Base-by-base conservation (phyloP, 495 filamentous ascomycete species). In the Talaromyces liani region DNA sequence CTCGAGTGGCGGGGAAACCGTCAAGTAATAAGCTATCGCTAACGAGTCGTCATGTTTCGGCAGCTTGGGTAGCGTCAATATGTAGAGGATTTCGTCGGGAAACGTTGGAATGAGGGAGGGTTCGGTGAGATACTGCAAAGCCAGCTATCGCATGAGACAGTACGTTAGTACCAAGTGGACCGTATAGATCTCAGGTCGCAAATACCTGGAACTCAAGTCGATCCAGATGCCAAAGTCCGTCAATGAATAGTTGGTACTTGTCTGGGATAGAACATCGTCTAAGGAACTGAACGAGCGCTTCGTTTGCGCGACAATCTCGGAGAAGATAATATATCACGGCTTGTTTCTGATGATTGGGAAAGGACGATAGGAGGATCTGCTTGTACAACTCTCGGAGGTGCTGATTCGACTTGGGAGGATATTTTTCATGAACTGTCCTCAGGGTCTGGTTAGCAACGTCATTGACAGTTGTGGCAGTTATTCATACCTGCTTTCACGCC, bases 221-320 rank as follows among this genome's bases (percentile, higher is more conserved):
- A 71, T 94, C 91, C 76, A 94, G 77, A 60, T 88, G 80, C 89
- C 90, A 93, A n/a, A 94, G 74, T 3, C 90, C 90, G 63, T 87
- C 86, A 71, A 93, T 90, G 63, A 90, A 88, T 29, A 89, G 84
- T 66, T 83, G 84, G 69, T 91, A 93, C 64, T 86, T 88, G 22
- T 80, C 73, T 0, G 90, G 89, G 16, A 87, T 72, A 65, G 86
- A 83, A 20, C 84, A 86, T 27, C 72, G 68, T 45, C 79, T 76
- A 31, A 87, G 83, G 65, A 85, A 84, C 7, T 77, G 73, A 3
- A 74, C 70, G 2, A 82, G 76, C 24, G 79, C 69, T 51, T 82
- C 78, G n/a, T 73, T 75, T 6, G 79, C 77, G 67, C 86, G 86
- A 72, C 85, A 82, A 71, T 93, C 89, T 67, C 89, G 87, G 12